phyloP scores from a whole-genome alignment of 805 yeast species.

The Myxozyma neglecta region DNA sequence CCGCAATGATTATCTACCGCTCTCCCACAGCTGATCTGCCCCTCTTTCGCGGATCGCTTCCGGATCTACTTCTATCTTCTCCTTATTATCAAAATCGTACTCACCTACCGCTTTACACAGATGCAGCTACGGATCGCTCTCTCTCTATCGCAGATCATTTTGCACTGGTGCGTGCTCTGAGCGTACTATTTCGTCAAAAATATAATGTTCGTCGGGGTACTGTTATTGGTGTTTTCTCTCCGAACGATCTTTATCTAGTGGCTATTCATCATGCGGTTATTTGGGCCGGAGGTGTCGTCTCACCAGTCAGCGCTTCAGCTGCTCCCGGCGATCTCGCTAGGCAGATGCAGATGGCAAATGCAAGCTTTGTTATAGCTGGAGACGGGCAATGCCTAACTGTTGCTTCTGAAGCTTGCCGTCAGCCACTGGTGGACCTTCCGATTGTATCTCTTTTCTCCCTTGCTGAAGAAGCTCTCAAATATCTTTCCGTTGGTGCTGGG shows the following conservation, averaged over 20 bases:
- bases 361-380: conserved; percentile 8
- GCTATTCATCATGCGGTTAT: conserved; percentile 35
- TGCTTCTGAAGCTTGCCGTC: conserved; percentile 2
- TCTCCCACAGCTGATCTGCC: conserved; percentile 1
- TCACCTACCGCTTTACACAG: conserved; percentile 10
- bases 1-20: conserved; percentile 2
- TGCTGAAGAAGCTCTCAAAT: not conserved
- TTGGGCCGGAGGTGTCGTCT: conserved; percentile 15
- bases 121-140: conserved; percentile 7
- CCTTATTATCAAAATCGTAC: conserved; percentile 10
- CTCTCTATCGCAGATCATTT: conserved; percentile 12
- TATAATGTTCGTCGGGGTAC: conserved; percentile 34
- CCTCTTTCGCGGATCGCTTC: conserved; percentile 11
- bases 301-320: conserved; percentile 17
- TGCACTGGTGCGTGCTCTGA: conserved; percentile 10
- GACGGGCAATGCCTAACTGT: conserved; percentile 5
- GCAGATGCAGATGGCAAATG: conserved; percentile 13
- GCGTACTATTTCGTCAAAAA: conserved; percentile 23
- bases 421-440: not conserved
- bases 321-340: conserved; percentile 1
- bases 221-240: conserved; percentile 38
- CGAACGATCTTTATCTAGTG: conserved; percentile 38
- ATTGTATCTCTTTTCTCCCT: not conserved
- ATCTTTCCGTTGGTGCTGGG: conserved; percentile 3
- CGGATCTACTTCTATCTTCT: conserved; percentile 14